Evolutionary conservation across 768 basidiomycete species (phyloP).

Genomic region (Mycena olivaceomarginata): DNA sequence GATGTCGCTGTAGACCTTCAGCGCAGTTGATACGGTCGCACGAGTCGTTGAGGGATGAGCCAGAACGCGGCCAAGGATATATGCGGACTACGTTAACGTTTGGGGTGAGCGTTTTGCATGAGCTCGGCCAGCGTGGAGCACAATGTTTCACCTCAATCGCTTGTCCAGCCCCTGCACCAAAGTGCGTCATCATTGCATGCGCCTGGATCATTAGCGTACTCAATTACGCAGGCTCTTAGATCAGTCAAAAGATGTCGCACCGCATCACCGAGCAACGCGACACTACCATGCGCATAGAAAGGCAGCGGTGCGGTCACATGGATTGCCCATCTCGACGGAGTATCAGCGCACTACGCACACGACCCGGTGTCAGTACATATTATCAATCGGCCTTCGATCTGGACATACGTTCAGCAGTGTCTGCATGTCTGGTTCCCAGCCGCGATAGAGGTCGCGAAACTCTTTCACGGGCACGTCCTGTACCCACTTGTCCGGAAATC

Average conservation of each 20-base stretch:
- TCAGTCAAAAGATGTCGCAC: constrained; percentile 15
- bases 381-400: background rate
- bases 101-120: constrained; percentile 15
- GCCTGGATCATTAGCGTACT: constrained; percentile 10
- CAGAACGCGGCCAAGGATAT: constrained; percentile 27
- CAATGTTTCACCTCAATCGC: constrained; percentile 30
- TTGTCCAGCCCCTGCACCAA: constrained; percentile 28
- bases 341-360: constrained; percentile 26
- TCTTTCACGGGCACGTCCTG: constrained; percentile 24
- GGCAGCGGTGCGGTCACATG: constrained; percentile 25
- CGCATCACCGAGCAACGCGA: constrained; percentile 36
- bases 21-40: constrained; percentile 16
- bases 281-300: constrained; percentile 21
- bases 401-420: constrained; percentile 25
- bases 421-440: constrained; percentile 31
- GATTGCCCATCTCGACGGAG: constrained; percentile 35
- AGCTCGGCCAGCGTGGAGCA: constrained; percentile 8
- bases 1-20: constrained; percentile 28
- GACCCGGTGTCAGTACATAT: constrained; percentile 6
- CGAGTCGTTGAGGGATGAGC: constrained; percentile 18
- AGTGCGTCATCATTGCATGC: constrained; percentile 30
- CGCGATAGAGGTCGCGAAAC: constrained; percentile 14
- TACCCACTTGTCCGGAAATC: constrained; percentile 27
- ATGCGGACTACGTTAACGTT: constrained; percentile 22
- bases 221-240: background rate